Evolutionary conservation across 2,329 filamentous ascomycete species (phyloP), one percentile per base, ranked within the genome.

Genomic region (Ophiocordyceps unilateralis): DNA sequence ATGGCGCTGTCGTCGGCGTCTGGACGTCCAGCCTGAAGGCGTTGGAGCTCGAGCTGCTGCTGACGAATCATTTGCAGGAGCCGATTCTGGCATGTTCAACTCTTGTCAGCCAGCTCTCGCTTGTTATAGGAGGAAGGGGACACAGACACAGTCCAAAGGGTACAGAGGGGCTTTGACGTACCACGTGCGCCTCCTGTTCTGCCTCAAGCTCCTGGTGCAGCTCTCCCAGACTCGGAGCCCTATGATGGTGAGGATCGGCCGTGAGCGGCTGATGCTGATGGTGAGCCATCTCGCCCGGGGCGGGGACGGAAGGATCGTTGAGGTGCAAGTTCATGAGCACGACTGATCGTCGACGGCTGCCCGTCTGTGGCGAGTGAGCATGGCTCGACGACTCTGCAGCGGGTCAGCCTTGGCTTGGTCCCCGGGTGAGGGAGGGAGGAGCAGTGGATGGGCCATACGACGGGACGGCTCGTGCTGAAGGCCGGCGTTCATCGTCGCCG

Each of bases 191-290:
- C 55, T 87, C 82, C 56, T 86, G 81, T 61, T 87, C 82, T 43
- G 78, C 81, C 58, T 87, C 82, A 2, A 87, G 67, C 59, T 86
- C 80, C 55, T 87, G 82, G 51, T 87, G 81, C 37, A 87, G 72
- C 58, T 86, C 81, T 17, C 82, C 82, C 47, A 87, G 59, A 55
- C 81, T 86, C 2, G 81, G 81, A 1, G 78, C 64, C 41, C 82
- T 69, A 49, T 76, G 72, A 53, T 83, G 80, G 50, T 76, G 70
- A 15, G 76, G 72, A 50, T 78, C 74, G 28, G 55, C 57, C 43
- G 61, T 53, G 41, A 50, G 46, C 22, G 49, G 44, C 15, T 50
- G 51, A 47, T 57, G 53, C 6, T 50, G 58, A 15, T 67, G 58
- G 48, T 72, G 68, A 52, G 69, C 62, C 71, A 86, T 74, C 59